A percentile compares a stretch with the other conserved stretches of the same genome.
These are phyloP conservation scores for Cladophialophora exuberans DNA, from an alignment of 2,329 filamentous ascomycete species.

Conservation along the genomic window DNA sequence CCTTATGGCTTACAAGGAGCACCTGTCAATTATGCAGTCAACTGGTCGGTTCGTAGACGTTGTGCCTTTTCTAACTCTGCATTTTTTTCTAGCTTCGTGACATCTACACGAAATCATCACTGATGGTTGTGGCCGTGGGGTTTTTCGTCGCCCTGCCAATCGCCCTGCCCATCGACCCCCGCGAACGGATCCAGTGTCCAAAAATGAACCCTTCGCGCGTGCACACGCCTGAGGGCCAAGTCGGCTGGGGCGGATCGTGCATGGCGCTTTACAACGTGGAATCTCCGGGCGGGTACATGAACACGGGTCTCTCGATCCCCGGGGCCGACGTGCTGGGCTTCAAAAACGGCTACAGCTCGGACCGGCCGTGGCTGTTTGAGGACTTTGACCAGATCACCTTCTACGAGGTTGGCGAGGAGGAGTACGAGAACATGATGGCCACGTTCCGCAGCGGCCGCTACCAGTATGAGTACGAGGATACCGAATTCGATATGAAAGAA, in stretches of 20 bases:
- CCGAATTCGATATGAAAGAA: slow-evolving; percentile 59
- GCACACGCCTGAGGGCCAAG: slow-evolving; percentile 60
- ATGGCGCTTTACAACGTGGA: slow-evolving; percentile 61
- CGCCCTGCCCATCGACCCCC: slow-evolving; percentile 57
- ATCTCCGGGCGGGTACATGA: slow-evolving; percentile 60
- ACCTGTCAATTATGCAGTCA: no score
- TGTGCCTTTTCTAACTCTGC: slow-evolving; percentile 6
- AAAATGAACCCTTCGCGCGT: slow-evolving; percentile 62
- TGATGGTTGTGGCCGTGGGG: slow-evolving; percentile 58
- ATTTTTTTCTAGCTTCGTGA: slow-evolving; percentile 50
- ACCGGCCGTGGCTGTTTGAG: slow-evolving; percentile 58
- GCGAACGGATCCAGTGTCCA: slow-evolving; percentile 57
- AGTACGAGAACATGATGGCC: slow-evolving; percentile 54
- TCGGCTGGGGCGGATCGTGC: slow-evolving; percentile 60
- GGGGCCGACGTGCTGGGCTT: slow-evolving; percentile 58
- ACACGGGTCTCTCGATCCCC: slow-evolving; percentile 57
- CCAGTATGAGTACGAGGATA: slow-evolving; percentile 54
- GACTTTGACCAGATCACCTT: slow-evolving; percentile 62
- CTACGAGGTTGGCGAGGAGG: slow-evolving; percentile 56
- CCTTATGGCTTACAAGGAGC: no score
- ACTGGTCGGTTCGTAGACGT: background rate
- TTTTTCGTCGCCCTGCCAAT: slow-evolving; percentile 60
- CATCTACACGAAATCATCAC: slow-evolving; percentile 54
- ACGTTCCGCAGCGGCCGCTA: slow-evolving; percentile 57
- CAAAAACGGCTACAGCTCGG: slow-evolving; percentile 52